Evolutionary conservation across 2,329 filamentous ascomycete species (phyloP).

Genomic region (Colletotrichum liriopes): DNA sequence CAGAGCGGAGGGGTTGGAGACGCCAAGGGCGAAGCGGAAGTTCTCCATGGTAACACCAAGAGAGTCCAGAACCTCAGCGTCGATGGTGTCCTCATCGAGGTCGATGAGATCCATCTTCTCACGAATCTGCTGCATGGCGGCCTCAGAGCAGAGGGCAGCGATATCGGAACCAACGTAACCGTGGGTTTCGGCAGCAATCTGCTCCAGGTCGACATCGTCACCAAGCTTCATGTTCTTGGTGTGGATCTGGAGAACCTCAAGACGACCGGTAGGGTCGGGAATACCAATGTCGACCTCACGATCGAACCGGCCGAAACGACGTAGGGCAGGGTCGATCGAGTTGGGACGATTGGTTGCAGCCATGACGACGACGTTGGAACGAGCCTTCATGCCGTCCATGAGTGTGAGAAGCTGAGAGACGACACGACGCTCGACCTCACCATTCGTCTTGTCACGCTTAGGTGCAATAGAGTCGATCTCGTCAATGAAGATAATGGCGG

Average conservation of each 20-base stretch:
- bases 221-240: slow-evolving; percentile 99
- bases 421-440: slow-evolving; percentile 97
- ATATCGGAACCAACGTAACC: slow-evolving; percentile 99
- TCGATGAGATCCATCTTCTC: slow-evolving; percentile 99
- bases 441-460: slow-evolving; percentile 99
- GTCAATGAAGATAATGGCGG: slow-evolving; percentile 99
- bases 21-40: slow-evolving; percentile 98
- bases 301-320: slow-evolving; percentile 98
- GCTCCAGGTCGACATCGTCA: slow-evolving; percentile 96
- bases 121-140: slow-evolving; percentile 99
- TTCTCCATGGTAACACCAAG: slow-evolving; percentile 99
- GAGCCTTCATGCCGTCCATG: slow-evolving; percentile 99
- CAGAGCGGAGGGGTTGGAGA: slow-evolving; percentile 98
- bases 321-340: slow-evolving; percentile 97
- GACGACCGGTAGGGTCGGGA: slow-evolving; percentile 96
- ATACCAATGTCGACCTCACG: slow-evolving; percentile 99
- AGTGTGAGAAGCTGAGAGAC: slow-evolving; percentile 96
- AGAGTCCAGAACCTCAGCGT: slow-evolving; percentile 97
- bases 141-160: slow-evolving; percentile 97
- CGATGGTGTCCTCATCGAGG: slow-evolving; percentile 98
- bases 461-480: slow-evolving; percentile 99
- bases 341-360: slow-evolving; percentile 98
- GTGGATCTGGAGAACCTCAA: slow-evolving; percentile 99
- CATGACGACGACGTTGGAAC: slow-evolving; percentile 99
- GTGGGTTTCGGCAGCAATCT: slow-evolving; percentile 97